Percentiles rank a stretch among this genome's conserved stretches.
phyloP scores from a whole-genome alignment of 768 basidiomycete species.

The Amanita rubescens region DNA sequence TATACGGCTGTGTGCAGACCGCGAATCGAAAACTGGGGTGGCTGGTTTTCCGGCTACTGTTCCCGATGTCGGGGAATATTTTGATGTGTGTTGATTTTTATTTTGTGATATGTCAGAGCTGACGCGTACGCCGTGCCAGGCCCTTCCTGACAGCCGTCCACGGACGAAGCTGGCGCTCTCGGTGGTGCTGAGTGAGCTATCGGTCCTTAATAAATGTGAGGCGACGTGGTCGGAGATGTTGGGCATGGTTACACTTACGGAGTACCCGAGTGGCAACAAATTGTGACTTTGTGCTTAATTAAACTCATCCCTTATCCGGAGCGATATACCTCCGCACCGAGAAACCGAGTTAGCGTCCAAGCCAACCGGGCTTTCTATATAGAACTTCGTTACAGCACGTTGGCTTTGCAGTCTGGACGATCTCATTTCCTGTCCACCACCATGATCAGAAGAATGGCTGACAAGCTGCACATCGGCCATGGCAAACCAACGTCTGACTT shows the following conservation, averaged over 20 bases:
- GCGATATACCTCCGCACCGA: background rate
- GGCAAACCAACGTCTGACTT: constrained; percentile 8
- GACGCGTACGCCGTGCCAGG: constrained; percentile 20
- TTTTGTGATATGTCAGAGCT: background rate
- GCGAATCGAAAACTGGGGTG: constrained; percentile 23
- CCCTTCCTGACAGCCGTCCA: constrained; percentile 24
- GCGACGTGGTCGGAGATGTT: constrained; percentile 31
- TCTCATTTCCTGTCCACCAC: constrained; percentile 10
- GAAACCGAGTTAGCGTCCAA: background rate
- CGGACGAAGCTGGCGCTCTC: constrained; percentile 40
- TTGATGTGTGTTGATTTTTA: constrained; percentile 25
- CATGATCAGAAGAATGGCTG: constrained; percentile 47
- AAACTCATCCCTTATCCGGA: background rate
- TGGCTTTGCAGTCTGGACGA: background rate
- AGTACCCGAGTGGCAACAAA: background rate
- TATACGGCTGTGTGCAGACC: constrained; percentile 24
- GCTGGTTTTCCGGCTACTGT: constrained; percentile 8
- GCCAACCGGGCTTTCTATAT: background rate
- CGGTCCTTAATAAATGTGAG: constrained; percentile 46
- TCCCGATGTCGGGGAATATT: constrained; percentile 25
- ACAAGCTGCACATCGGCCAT: constrained; percentile 36
- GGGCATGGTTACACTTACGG: background rate
- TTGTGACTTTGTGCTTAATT: background rate
- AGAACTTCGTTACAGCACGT: background rate
- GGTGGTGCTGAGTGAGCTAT: constrained; percentile 41